Conservation (phyloP, 106 monocot species). For the Dactylorhiza incarnata region DNA sequence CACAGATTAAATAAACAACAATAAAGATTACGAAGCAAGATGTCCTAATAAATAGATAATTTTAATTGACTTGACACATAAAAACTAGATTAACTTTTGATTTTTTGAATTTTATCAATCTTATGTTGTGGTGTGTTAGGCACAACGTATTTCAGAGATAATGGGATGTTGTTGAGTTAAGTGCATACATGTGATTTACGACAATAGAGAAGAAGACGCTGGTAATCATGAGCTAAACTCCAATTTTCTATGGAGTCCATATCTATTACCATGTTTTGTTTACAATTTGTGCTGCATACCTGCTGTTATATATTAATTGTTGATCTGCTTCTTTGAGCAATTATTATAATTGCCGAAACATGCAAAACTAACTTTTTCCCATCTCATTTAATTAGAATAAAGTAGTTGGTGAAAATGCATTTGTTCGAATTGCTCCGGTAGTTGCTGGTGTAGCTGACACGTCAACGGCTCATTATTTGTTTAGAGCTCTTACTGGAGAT, state of each 20-base stretch:
- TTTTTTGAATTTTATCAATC: slow-evolving; percentile 1
- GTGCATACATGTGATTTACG: not conserved
- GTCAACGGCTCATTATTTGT: slow-evolving; percentile 84
- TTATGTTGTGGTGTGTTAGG: not conserved
- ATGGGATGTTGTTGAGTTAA: not conserved
- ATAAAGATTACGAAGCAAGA: too few species aligned
- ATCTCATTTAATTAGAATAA: slow-evolving; percentile 30
- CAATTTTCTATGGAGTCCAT: not conserved
- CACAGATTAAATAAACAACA: too few species aligned
- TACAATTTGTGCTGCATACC: not conserved
- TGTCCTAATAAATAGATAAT: not conserved
- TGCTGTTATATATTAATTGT: not conserved
- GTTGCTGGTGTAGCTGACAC: slow-evolving; percentile 68
- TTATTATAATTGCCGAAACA: not conserved
- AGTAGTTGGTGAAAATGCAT: slow-evolving; percentile 75
- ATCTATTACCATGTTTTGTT: not conserved
- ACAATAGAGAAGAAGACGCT: not conserved
- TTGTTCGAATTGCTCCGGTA: slow-evolving; percentile 82
- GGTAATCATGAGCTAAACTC: not conserved
- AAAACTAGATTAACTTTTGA: not conserved
- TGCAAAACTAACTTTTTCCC: not conserved
- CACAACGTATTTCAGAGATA: not conserved
- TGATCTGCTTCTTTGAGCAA: not conserved
- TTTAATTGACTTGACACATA: not conserved
- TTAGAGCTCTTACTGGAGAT: slow-evolving; percentile 67